Evolutionary conservation across 495 filamentous ascomycete genomes (phyloP).

Genomic region (Hypoxylon lenormandii): DNA sequence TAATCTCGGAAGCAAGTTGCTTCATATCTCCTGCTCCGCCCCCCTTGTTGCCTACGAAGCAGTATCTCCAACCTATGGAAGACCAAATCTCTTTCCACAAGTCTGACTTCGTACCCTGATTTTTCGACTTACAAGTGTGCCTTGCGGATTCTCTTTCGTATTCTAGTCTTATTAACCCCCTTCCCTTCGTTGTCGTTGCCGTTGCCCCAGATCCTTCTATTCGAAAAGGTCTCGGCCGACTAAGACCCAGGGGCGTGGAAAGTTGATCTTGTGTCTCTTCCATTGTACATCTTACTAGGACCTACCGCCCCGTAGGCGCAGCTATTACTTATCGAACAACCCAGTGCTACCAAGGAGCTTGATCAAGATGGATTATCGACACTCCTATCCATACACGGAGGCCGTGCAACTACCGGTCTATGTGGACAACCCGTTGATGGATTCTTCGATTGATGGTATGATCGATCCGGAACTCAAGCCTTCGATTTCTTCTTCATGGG

Average conservation of each 20-base stretch:
- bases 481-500: constrained; percentile 24
- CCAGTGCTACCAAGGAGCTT: neutral
- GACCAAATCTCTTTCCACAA: constrained; percentile 29
- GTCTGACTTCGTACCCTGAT: constrained; percentile 20
- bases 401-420: constrained; percentile 25
- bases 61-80: constrained; percentile 31
- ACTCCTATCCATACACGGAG: constrained; percentile 21
- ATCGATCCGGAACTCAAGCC: constrained; percentile 38
- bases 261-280: constrained; percentile 9
- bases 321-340: neutral
- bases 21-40: constrained; percentile 40
- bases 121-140: constrained; percentile 24
- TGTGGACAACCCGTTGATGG: constrained; percentile 20
- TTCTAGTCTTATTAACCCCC: constrained; percentile 24
- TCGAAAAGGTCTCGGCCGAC: constrained; percentile 25
- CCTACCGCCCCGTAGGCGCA: constrained; percentile 5
- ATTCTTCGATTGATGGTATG: constrained; percentile 28
- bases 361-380: constrained; percentile 38
- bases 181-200: constrained; percentile 23
- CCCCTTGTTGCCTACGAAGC: constrained; percentile 39
- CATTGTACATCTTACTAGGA: neutral
- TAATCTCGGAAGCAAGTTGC: constrained; percentile 42
- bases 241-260: constrained; percentile 16
- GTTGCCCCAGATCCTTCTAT: constrained; percentile 16
- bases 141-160: constrained; percentile 14